Evolutionary conservation across 176 grass and related monocot species (phyloP).

Genomic region (Oryza longistaminata): DNA sequence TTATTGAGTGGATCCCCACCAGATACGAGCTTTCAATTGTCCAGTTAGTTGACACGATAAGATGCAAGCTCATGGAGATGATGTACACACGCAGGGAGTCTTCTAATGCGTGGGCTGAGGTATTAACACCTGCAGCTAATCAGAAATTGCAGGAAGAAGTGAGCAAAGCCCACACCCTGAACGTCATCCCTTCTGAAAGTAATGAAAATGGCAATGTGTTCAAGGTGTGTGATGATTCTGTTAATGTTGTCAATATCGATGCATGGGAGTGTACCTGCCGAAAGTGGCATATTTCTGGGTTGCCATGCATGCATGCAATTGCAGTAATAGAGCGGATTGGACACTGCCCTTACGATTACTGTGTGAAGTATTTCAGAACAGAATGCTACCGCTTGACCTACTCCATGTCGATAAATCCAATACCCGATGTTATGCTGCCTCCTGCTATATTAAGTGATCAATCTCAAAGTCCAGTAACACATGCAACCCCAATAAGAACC

Average conservation of each 20-base stretch:
- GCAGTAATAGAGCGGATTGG: conserved; percentile 64
- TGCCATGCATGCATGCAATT: conserved; percentile 90
- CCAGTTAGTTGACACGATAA: conserved; percentile 82
- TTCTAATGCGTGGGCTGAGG: conserved; percentile 69
- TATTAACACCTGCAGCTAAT: conserved; percentile 64
- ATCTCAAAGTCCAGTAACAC: conserved; percentile 43
- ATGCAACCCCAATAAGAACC: conserved; percentile 53
- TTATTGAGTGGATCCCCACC: conserved; percentile 69
- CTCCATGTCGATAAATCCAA: conserved; percentile 75
- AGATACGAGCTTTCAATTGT: conserved; percentile 86
- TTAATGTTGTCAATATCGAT: conserved; percentile 71
- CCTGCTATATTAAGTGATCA: conserved; percentile 42
- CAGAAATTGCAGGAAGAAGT: conserved; percentile 80
- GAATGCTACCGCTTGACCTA: conserved; percentile 73
- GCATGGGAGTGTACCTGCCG: conserved; percentile 77
- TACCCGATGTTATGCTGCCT: conserved; percentile 68
- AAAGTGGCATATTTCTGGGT: conserved; percentile 71
- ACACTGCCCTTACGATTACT: conserved; percentile 72
- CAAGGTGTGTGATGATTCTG: conserved; percentile 77
- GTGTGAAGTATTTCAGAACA: conserved; percentile 68
- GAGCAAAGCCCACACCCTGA: conserved; percentile 67
- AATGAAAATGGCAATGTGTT: conserved; percentile 54
- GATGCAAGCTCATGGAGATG: conserved; percentile 94
- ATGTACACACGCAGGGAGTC: conserved; percentile 77
- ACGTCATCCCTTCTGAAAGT: conserved; percentile 56